phyloP scores from a whole-genome alignment of 225 moss, liverwort and hornwort species.

The Rhytidiadelphus loreus region DNA sequence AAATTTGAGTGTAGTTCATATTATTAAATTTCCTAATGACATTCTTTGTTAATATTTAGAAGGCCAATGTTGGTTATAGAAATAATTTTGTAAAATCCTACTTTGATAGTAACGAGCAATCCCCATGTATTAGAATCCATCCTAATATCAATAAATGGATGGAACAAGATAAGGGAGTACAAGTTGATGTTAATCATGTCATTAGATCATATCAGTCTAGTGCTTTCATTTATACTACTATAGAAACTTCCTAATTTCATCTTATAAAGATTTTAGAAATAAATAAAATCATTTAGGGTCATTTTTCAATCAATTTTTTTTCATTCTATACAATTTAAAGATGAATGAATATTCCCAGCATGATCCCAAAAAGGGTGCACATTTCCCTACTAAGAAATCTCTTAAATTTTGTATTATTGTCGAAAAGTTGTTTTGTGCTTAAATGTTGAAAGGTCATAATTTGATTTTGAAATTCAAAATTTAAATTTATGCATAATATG shows the following conservation, averaged over 20 bases:
- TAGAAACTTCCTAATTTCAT: background rate
- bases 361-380: accelerated
- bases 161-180: background rate
- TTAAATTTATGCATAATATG: background rate
- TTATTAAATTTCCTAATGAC: background rate
- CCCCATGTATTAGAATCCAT: background rate
- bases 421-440: background rate
- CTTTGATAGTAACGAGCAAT: background rate
- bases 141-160: background rate
- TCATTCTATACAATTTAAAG: background rate
- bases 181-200: background rate
- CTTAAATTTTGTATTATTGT: background rate
- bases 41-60: background rate
- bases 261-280: background rate
- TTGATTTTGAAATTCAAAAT: background rate
- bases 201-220: background rate
- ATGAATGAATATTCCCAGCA: background rate
- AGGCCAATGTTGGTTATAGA: background rate
- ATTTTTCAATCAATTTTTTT: background rate
- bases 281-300: background rate
- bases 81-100: background rate
- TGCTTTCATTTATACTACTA: accelerated
- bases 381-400: background rate
- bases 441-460: background rate
- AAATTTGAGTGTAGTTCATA: too few relatives aligned